Conservation (phyloP, 148 eudicot genomes). For the Chenopodium berlandieri region DNA sequence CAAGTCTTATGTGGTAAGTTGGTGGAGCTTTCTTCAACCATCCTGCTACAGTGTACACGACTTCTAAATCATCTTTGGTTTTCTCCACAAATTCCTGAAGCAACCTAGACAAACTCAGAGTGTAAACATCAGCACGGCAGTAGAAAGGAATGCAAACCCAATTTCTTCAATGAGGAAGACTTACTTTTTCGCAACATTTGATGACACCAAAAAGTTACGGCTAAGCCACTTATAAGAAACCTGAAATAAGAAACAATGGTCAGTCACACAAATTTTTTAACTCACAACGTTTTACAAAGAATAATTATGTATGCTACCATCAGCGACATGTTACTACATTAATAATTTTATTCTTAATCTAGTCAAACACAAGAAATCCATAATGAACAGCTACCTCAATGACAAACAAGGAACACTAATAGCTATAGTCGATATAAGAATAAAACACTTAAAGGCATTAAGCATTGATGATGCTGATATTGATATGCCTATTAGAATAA, state of each 20-base stretch:
- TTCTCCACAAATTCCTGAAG: constrained; percentile 78
- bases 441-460: not conserved
- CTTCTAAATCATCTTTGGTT: constrained; percentile 59
- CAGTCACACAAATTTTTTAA: too few species aligned
- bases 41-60: constrained; percentile 74
- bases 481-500: not conserved
- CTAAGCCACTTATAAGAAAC: constrained; percentile 99
- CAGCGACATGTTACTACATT: not conserved
- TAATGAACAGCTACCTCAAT: not conserved
- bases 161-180: not conserved
- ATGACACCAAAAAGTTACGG: constrained; percentile 83
- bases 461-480: not conserved
- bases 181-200: constrained; percentile 85
- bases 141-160: not conserved
- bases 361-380: not conserved
- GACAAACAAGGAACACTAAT: not conserved
- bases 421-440: not conserved
- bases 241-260: constrained; percentile 32
- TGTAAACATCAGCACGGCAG: constrained; percentile 10
- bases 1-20: constrained; percentile 69
- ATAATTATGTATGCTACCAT: not conserved
- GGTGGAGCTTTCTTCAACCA: constrained; percentile 80
- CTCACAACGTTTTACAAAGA: not conserved
- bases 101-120: constrained; percentile 44
- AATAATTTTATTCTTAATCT: not conserved